phyloP scores from a whole-genome alignment of 2,329 filamentous ascomycete species.

The Beauveria sp. region DNA sequence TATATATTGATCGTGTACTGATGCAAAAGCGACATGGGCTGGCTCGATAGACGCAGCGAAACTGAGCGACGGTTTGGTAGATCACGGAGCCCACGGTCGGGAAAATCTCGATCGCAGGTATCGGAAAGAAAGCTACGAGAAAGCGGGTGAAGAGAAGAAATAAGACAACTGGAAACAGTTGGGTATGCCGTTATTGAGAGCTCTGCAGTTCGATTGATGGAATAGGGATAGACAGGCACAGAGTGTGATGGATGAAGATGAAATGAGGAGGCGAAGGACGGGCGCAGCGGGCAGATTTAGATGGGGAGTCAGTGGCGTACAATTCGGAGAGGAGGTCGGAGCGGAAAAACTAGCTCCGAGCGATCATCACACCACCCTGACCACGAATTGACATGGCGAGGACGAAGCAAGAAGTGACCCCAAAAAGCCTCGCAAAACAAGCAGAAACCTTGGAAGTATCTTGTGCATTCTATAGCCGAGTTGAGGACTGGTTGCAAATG shows the following conservation, averaged over 20 bases:
- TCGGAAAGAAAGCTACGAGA: slow-evolving; percentile 1
- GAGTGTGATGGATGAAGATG: not conserved
- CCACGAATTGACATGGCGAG: too few relatives aligned
- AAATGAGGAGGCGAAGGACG: not conserved
- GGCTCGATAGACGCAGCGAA: not conserved
- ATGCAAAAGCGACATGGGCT: not conserved
- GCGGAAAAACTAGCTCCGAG: not conserved
- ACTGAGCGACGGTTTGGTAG: not conserved
- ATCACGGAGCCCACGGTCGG: not conserved
- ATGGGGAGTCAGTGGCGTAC: not conserved
- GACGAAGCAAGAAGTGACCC: too few relatives aligned
- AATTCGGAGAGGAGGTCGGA: not conserved
- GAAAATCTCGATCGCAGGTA: not conserved
- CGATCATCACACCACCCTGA: not conserved
- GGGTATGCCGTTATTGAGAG: not conserved
- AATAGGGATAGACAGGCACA: not conserved
- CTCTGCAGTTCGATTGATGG: not conserved
- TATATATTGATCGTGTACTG: slow-evolving; percentile 3
- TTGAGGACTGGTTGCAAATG: too few relatives aligned
- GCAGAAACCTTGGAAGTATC: too few relatives aligned
- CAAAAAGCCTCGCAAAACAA: too few relatives aligned
- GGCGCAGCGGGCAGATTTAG: not conserved
- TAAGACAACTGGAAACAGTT: not conserved
- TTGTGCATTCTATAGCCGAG: too few relatives aligned
- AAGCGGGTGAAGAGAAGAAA: not conserved